Percentiles rank a stretch among this genome's conserved stretches.
Conservation (phyloP, 2,329 filamentous ascomycete genomes). For the Aspergillus sp. region DNA sequence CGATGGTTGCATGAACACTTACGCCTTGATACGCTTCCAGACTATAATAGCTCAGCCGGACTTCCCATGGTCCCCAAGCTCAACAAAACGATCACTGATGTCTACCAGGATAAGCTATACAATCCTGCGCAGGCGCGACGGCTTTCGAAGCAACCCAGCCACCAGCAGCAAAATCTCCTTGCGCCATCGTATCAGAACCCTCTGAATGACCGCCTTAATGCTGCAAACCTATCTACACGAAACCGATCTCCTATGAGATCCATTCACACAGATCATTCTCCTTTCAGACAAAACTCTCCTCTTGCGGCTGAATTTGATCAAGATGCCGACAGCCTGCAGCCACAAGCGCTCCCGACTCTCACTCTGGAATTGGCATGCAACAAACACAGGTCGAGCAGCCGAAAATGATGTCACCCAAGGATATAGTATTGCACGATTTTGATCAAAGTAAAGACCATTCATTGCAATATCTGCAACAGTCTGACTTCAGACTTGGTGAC, state of each 20-base stretch:
- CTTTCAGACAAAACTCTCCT: conserved; percentile 75
- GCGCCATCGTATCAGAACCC: conserved; percentile 64
- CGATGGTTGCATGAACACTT: conserved; percentile 68
- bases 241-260: conserved; percentile 60
- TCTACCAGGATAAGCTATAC: conserved; percentile 83
- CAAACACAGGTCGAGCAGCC: conserved; percentile 57
- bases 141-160: conserved; percentile 40
- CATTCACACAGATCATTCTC: conserved; percentile 71
- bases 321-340: conserved; percentile 46
- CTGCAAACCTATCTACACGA: conserved; percentile 71
- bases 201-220: conserved; percentile 76
- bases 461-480: conserved; percentile 68
- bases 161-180: conserved; percentile 41
- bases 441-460: conserved; percentile 70
- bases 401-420: conserved; percentile 93
- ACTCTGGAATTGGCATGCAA: conserved; percentile 37
- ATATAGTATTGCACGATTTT: conserved; percentile 81
- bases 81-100: conserved; percentile 82
- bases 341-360: conserved; percentile 38
- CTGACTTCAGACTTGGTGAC: conserved; percentile 55
- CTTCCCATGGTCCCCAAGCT: conserved; percentile 69
- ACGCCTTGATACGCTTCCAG: conserved; percentile 63
- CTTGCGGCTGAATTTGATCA: conserved; percentile 55
- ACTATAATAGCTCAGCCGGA: conserved; percentile 52
- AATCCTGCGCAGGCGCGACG: conserved; percentile 54